Percentiles rank a stretch among this genome's conserved stretches.
Evolutionary conservation across 2,329 filamentous ascomycete genomes (phyloP).

Genomic region (Fonsecaea monophora): DNA sequence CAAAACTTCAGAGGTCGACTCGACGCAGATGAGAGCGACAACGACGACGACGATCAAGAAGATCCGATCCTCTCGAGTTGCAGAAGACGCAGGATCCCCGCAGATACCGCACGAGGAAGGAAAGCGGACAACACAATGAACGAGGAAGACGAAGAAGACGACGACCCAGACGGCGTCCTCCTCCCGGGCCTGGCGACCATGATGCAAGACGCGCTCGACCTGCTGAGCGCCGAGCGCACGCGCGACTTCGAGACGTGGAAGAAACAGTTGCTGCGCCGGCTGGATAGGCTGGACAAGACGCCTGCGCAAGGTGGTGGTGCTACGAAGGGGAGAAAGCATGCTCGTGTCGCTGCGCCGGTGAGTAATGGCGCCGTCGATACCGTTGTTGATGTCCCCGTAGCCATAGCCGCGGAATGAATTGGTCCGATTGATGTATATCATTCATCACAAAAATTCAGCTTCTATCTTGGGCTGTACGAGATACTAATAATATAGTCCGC

Average conservation of each 20-base stretch:
- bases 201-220: constrained; percentile 59
- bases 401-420: background rate
- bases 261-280: constrained; percentile 48
- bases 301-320: constrained; percentile 32
- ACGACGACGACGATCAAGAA: constrained; percentile 33
- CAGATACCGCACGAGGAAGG: background rate
- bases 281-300: constrained; percentile 45
- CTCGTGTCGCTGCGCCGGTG: constrained; percentile 1
- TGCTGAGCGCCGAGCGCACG: constrained; percentile 52
- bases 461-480: too few relatives aligned
- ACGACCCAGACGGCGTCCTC: constrained; percentile 47
- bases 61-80: constrained; percentile 12
- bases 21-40: constrained; percentile 7
- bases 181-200: constrained; percentile 58
- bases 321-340: constrained; percentile 2
- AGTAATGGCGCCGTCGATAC: background rate
- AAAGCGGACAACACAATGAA: background rate
- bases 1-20: background rate
- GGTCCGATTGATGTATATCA: too few relatives aligned
- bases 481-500: too few relatives aligned
- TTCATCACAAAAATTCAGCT: too few relatives aligned
- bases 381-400: background rate
- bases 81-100: background rate
- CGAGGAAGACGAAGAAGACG: constrained; percentile 35
- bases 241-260: constrained; percentile 55